Base-by-base conservation (phyloP, 805 yeast genomes). In the Candida caryicola region DNA sequence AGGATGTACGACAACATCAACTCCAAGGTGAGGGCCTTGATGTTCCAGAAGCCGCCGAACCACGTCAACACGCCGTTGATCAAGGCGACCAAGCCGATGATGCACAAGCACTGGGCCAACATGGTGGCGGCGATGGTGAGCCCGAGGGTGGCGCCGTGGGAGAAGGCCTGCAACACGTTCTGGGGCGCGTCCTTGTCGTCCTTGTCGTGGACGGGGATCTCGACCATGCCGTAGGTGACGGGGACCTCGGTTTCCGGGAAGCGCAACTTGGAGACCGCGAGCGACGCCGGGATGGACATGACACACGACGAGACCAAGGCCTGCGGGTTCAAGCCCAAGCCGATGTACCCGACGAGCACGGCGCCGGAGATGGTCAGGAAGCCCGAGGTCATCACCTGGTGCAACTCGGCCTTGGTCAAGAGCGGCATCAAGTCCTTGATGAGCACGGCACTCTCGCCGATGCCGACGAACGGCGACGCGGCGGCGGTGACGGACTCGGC, bases 401-500 rank as follows among this genome's bases (percentile, higher is more conserved):
- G 83, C 41, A 79, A 62, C 55, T 79, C 85, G 9, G 82, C 80
- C 40, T 64, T 68, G 33, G 85, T 79, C 46, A 77, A 66, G 55
- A 62, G 78, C 3, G 81, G 82, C 49, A 79, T 54, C 45, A 77
- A 75, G 37, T 78, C 79, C 53, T 78, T 77, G 52, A 79, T 69
- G 50, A 79, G 70, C 44, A 79, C 73, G 4, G 83, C 82, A 37
- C 77, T 69, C 60, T 79, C 85, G 50, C 85, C 85, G 46, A 76
- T 77, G 31, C 85, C 85, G 46, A 79, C 68, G 57, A 79, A 79
- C 4, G 85, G 85, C 18, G 83, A 73, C 0, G 83, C 83, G 32
- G 83, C 81, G 4, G 82, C 81, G 19, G 78, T 79, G 33, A 78
- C 74, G 17, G 82, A 76, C 54, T 79, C 85, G 36, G 83, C 81